A percentile compares a stretch with the other conserved stretches of the same genome.
Conservation (phyloP, 495 filamentous ascomycete genomes). For the Penicillium taxi region DNA sequence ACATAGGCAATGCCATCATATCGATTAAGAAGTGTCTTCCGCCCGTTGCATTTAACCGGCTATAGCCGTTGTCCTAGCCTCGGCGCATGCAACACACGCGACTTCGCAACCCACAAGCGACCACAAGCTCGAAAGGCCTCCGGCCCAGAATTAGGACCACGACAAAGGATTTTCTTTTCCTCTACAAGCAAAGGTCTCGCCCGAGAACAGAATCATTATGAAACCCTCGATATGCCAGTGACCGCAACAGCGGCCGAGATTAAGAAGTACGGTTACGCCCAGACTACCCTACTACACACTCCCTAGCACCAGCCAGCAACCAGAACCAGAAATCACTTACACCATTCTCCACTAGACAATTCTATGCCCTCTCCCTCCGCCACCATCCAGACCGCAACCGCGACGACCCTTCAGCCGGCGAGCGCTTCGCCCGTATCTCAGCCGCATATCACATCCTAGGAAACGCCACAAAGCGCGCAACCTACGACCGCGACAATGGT, state of each 20-base stretch:
- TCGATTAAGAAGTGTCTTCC: constrained; percentile 4
- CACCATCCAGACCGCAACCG: constrained; percentile 95
- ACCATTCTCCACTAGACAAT: constrained; percentile 43
- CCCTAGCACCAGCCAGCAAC: not conserved
- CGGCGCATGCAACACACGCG: constrained; percentile 1
- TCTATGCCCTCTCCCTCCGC: constrained; percentile 82
- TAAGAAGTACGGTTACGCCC: constrained; percentile 57
- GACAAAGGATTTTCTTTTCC: constrained; percentile 20
- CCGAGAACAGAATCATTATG: constrained; percentile 59
- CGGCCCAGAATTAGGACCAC: not conserved
- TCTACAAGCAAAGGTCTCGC: constrained; percentile 33
- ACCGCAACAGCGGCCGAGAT: constrained; percentile 67
- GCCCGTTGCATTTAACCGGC: not conserved
- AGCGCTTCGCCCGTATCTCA: constrained; percentile 76
- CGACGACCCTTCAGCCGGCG: constrained; percentile 58
- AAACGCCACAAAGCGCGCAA: constrained; percentile 58
- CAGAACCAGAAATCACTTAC: not conserved
- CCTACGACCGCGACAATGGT: constrained; percentile 66
- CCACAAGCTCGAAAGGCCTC: constrained; percentile 1
- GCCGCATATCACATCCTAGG: constrained; percentile 79
- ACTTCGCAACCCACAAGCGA: constrained; percentile 7
- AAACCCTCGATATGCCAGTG: constrained; percentile 64
- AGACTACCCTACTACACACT: not conserved
- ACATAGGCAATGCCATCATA: constrained; percentile 15
- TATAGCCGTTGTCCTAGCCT: constrained; percentile 1